Evolutionary conservation across 2,329 filamentous ascomycete species (phyloP).

Genomic region (Neofusicoccum parvum): DNA sequence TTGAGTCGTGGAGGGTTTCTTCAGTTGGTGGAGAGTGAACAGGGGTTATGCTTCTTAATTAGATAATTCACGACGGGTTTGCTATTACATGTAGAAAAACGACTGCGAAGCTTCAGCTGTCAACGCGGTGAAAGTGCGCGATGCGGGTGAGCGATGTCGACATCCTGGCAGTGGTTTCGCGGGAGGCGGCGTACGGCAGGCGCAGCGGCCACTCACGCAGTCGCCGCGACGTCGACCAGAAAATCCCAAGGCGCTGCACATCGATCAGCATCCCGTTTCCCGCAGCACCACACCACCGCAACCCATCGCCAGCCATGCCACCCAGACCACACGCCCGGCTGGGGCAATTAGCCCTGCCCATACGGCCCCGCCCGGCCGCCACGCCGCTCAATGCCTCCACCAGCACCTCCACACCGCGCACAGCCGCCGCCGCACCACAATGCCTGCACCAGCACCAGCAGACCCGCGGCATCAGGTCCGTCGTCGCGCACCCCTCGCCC

Average conservation of each 20-base stretch:
- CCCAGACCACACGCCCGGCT: slow-evolving; percentile 5
- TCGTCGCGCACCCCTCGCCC: slow-evolving; percentile 13
- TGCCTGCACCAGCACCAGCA: background rate
- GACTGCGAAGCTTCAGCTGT: too few relatives aligned
- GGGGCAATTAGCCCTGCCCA: slow-evolving; percentile 5
- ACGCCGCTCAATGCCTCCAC: slow-evolving; percentile 15
- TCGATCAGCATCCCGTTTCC: background rate
- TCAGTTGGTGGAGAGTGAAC: background rate
- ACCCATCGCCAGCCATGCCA: slow-evolving; percentile 5
- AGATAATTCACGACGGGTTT: slow-evolving; percentile 12
- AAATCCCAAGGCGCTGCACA: background rate
- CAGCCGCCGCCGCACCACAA: background rate
- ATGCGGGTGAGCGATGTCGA: background rate
- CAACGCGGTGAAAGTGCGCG: background rate
- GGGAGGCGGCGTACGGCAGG: background rate
- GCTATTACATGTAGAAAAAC: background rate
- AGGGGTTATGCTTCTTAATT: slow-evolving; percentile 6
- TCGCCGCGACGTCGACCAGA: slow-evolving; percentile 13
- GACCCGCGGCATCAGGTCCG: slow-evolving; percentile 12
- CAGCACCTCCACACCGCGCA: background rate
- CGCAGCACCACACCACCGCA: background rate
- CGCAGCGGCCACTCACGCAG: slow-evolving; percentile 20
- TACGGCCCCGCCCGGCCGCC: background rate
- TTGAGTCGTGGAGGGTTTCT: slow-evolving; percentile 3
- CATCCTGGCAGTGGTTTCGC: background rate